Percentiles rank a stretch among this genome's conserved stretches.
phyloP scores from a whole-genome alignment of 345 rosid species.

The Sisymbrium irio region DNA sequence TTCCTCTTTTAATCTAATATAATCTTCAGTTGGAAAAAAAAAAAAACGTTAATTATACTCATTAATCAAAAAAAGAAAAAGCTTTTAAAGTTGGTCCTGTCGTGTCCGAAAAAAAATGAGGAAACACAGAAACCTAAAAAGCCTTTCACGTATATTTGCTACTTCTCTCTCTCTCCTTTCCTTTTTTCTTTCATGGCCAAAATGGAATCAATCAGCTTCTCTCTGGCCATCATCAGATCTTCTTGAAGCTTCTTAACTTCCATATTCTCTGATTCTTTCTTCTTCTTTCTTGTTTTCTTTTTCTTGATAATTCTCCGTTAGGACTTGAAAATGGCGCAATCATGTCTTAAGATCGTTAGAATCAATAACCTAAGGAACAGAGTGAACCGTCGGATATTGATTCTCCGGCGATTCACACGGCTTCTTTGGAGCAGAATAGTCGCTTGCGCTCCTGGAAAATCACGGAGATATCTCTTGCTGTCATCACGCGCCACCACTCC shows the following conservation, averaged over 20 bases:
- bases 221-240: constrained; percentile 31
- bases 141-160: background rate
- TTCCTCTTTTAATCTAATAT: no score
- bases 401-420: constrained; percentile 55
- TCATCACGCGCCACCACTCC: constrained; percentile 36
- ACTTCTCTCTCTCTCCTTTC: constrained; percentile 15
- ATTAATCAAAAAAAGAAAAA: background rate
- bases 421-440: constrained; percentile 45
- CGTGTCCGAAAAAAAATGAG: constrained; percentile 13
- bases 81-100: constrained; percentile 7
- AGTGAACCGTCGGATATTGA: constrained; percentile 48
- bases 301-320: background rate
- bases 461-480: constrained; percentile 47
- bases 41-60: no score
- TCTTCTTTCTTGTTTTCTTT: background rate
- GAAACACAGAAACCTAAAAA: constrained; percentile 19
- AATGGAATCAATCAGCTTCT: constrained; percentile 12
- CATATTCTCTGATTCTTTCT: background rate
- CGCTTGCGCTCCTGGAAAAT: constrained; percentile 52
- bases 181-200: constrained; percentile 28
- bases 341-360: constrained; percentile 33
- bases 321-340: constrained; percentile 7
- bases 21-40: no score
- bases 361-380: constrained; percentile 41
- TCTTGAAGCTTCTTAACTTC: background rate